These are phyloP conservation scores for Xylariomycetidae sp. DNA, from an alignment of 2,329 filamentous ascomycete genomes.

Conservation along the genomic window DNA sequence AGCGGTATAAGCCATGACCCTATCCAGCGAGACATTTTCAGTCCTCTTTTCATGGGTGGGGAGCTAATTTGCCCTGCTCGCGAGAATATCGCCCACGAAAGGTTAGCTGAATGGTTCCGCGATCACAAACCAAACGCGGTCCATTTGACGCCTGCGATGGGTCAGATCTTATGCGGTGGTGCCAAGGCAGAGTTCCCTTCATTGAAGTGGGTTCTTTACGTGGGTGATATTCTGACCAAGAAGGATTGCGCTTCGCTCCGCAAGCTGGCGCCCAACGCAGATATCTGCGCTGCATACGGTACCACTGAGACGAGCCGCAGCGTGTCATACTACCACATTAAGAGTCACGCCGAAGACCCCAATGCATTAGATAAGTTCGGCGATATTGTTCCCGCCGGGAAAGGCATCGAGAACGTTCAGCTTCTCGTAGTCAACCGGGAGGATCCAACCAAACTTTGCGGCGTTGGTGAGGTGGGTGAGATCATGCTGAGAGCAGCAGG, in stretches of 20 bases:
- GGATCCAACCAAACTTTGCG: slow-evolving; percentile 64
- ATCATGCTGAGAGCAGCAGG: slow-evolving; percentile 71
- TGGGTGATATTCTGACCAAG: slow-evolving; percentile 85
- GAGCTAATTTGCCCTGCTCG: slow-evolving; percentile 72
- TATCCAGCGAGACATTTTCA: slow-evolving; percentile 76
- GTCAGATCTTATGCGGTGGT: slow-evolving; percentile 86
- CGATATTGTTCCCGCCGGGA: slow-evolving; percentile 77
- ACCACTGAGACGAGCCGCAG: slow-evolving; percentile 59
- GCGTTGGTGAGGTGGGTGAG: slow-evolving; percentile 77
- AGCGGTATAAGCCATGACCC: slow-evolving; percentile 79
- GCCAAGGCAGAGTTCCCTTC: slow-evolving; percentile 71
- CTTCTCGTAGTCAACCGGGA: slow-evolving; percentile 75
- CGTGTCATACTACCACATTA: slow-evolving; percentile 76
- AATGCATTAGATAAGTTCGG: slow-evolving; percentile 36
- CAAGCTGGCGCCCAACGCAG: slow-evolving; percentile 66
- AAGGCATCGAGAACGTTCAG: slow-evolving; percentile 86
- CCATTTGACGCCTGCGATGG: slow-evolving; percentile 94
- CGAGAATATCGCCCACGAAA: slow-evolving; percentile 84
- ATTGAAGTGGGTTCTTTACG: slow-evolving; percentile 80
- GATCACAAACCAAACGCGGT: slow-evolving; percentile 71
- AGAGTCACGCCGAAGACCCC: slow-evolving; percentile 59
- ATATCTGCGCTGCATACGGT: slow-evolving; percentile 83
- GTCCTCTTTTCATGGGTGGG: slow-evolving; percentile 80
- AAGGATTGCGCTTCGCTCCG: slow-evolving; percentile 76
- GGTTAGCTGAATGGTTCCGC: slow-evolving; percentile 82